Base-by-base conservation (phyloP, 2,329 filamentous ascomycete species). In the Ceratocystis cubensis region DNA sequence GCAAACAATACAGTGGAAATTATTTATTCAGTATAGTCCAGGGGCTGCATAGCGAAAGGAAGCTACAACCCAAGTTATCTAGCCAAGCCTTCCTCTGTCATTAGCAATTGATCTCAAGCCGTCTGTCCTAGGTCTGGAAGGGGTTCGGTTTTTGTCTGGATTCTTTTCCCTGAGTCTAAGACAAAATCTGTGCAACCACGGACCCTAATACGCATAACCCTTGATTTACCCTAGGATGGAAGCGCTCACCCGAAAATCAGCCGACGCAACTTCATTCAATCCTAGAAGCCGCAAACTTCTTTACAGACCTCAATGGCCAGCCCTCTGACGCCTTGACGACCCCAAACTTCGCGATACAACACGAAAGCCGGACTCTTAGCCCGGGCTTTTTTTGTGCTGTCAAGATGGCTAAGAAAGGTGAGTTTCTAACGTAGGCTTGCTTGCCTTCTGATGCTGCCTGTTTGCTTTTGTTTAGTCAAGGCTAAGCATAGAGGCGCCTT, bases 321-420 rank as follows among this genome's bases (percentile, higher is more conserved):
- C 46, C 46, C 8, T 48, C 17, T 48, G 22, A 53, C 48, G 20
- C 17, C 46, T 56, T 25, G 48, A 10, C 48, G 48, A 53, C 45
- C 28, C 63, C 30, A 20, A 25, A 62, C 33, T 33, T 8, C 20
- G 50, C 57, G 15, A 30, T 25, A 41, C 46, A 41, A 45, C 37
- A 25, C 25, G 22, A 17, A 25, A 25, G 25, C 59, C 66, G 17
- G 17, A n/a, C 59, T 61, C 67, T 44, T 64, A 66, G 45, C 45
- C 30, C 15, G 10, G 25, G 61, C 30, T 53, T 64, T 69, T 33
- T 63, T 33, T 64, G 37, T 30, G 53, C 37, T 48, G 44, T 48
- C 20, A 65, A 56, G 22, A 76, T 76, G 75, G 75, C 75, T 61
- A 76, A 76, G 72, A 76, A 76, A 72, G 71, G 73, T 75, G 71